Conservation (phyloP, 768 basidiomycete species). For the Pisolithus albus region DNA sequence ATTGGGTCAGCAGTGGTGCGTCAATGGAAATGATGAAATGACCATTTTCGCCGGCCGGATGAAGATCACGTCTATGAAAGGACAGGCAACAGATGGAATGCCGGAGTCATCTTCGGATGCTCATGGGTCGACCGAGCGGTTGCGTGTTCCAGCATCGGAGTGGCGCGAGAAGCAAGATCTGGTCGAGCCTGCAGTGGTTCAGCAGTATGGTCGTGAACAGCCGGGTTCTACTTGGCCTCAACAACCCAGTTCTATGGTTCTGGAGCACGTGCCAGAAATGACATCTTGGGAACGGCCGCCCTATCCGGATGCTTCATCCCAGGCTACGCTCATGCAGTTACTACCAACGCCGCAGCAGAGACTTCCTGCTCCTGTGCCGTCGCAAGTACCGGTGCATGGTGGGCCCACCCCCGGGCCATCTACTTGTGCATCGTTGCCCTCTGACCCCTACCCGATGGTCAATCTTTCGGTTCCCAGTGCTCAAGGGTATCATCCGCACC, state of each 20-base stretch:
- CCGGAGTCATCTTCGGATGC: not conserved
- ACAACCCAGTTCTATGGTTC: not conserved
- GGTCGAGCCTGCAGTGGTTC: not conserved
- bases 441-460: not conserved
- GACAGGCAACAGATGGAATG: conserved; percentile 19
- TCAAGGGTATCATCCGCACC: not conserved
- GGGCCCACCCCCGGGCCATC: not conserved
- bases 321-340: not conserved
- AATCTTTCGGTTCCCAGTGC: not conserved
- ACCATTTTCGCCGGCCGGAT: conserved; percentile 65
- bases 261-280: not conserved
- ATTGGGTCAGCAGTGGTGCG: conserved; percentile 41
- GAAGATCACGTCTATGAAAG: conserved; percentile 48
- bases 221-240: not conserved
- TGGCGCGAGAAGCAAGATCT: not conserved
- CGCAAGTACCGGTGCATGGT: not conserved
- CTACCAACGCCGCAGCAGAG: not conserved
- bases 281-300: not conserved
- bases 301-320: not conserved
- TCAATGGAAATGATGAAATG: conserved; percentile 57
- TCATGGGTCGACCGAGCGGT: not conserved
- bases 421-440: not conserved
- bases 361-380: not conserved
- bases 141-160: not conserved
- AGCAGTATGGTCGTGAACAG: not conserved